Base-by-base conservation (phyloP, 2,329 filamentous ascomycete species). In the Metarhizium brunneum region DNA sequence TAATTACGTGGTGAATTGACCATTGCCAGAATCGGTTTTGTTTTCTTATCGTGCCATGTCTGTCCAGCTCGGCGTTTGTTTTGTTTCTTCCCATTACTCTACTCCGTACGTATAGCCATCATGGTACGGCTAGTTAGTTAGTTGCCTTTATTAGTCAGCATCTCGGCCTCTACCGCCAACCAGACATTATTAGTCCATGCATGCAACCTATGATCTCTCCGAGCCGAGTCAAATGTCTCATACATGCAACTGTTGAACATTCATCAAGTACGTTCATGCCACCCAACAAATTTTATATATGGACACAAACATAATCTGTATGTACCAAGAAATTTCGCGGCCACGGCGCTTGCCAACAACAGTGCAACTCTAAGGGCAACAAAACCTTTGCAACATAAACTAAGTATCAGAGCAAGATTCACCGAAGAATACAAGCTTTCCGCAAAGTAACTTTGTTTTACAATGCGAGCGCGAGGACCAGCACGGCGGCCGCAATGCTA, bases 401-500 rank as follows among this genome's bases (percentile, higher is more conserved):
- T 30, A 13, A 20, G 45, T 30, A 48, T 48, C 25, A 4, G 45
- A 30, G 45, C 8, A 30, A 30, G 7, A 14, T 13, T 48, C 45
- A 14, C 13, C 42, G 13, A 16, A 6, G 7, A 20, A 3, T 30
- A 30, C 25, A 30, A 30, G 25, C 45, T 25, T 18, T 30, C 45
- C 25, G 13, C 20, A 30, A 3, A 20, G 30, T 2, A 30, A 4
- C 11, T 13, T 13, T 29, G 8, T 42, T 3, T 29, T 58, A 60
- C 54, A 60, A 48, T 36, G 50, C 35, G 16, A 68, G 61, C 10
- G 65, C 61, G 35, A 66, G 62, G 38, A 63, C 63, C 50, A 69
- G 56, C 56, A 68, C 66, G 45, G 66, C 57, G 14, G 60, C 63
- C 2, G 64, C 64, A 25, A 68, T 56, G n/a, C 62, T 60, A 25